Base-by-base conservation (phyloP, 257 asterid species). In the Solanum sejunctum region DNA sequence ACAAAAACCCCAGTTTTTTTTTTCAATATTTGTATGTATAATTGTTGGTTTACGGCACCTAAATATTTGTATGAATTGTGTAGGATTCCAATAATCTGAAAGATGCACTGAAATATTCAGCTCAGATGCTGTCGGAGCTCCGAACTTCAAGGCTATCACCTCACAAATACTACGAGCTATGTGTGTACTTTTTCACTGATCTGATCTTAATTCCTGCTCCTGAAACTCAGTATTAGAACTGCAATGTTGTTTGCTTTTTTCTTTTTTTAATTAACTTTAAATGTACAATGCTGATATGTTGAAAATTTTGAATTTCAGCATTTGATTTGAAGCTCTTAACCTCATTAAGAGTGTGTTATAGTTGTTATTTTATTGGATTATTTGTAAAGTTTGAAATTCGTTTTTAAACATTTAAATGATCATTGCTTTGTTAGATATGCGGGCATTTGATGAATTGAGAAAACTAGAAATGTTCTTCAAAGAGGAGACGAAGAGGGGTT, bases 41-140 rank as follows among this genome's bases (percentile, higher is more conserved):
- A 12, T 28, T 66, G 66, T n/a, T 64, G 23, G 81, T 49, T 15
- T 75, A 1, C 63, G 85, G 47, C 82, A 85, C 91, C 94, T 92
- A 91, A 91, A 43, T 81, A 55, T 9, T 39, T 69, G 23, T 8
- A 36, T 69, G 51, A 17, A 69, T 69, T 16, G n/a, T 69, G 70
- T 78, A 97, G 99, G 99, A 95, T 84, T 94, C 98, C 15, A 95
- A 92, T 89, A 94, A 97, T 95, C 84, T 97, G 88, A 95, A 95
- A 92, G 99, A 97, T 69, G 98, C 98, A 66, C 95, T 97, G 83
- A 97, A 95, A 88, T 97, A 91, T 84, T 97, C 99, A 4, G 98
- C 99, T 84, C 99, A 95, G 94, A 95, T 97, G 99, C 95, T 97
- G 8, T 95, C 98, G 82, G 99, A 97, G 92, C 99, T 97, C 79